Conservation (phyloP, 2,329 filamentous ascomycete species). For the Diaporthe ampelina region DNA sequence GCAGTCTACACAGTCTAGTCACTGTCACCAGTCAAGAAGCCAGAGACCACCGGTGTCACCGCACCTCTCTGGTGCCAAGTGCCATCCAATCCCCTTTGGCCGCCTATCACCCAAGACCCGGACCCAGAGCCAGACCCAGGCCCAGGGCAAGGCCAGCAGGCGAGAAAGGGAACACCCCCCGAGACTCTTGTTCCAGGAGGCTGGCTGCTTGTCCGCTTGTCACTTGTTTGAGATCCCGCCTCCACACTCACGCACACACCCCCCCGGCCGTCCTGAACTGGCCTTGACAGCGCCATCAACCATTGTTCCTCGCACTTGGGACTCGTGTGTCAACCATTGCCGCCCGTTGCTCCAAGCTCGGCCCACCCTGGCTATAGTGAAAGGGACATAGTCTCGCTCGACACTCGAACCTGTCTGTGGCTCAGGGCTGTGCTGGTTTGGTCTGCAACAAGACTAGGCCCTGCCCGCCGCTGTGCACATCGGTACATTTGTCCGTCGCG, state of each 20-base stretch:
- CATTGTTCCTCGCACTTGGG: conserved; percentile 30
- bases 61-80: conserved; percentile 35
- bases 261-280: conserved; percentile 33
- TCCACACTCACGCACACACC: conserved; percentile 27
- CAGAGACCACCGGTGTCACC: conserved; percentile 38
- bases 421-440: conserved; percentile 29
- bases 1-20: conserved; percentile 29
- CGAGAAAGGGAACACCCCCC: conserved; percentile 38
- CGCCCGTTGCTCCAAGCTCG: conserved; percentile 19
- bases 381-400: conserved; percentile 31
- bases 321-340: conserved; percentile 21
- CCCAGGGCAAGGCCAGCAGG: conserved; percentile 36
- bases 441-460: conserved; percentile 35
- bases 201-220: conserved; percentile 40
- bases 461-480: conserved; percentile 39
- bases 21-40: conserved; percentile 23
- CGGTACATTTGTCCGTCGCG: conserved; percentile 35
- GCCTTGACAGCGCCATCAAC: conserved; percentile 14
- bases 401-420: conserved; percentile 34
- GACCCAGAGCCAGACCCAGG: conserved; percentile 28
- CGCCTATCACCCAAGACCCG: conserved; percentile 30
- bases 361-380: conserved; percentile 24
- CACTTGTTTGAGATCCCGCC: conserved; percentile 39
- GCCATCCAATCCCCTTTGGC: conserved; percentile 36
- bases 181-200: conserved; percentile 40